Evolutionary conservation across 2,329 filamentous ascomycete genomes (phyloP).

Genomic region (Trichoderma sp.): DNA sequence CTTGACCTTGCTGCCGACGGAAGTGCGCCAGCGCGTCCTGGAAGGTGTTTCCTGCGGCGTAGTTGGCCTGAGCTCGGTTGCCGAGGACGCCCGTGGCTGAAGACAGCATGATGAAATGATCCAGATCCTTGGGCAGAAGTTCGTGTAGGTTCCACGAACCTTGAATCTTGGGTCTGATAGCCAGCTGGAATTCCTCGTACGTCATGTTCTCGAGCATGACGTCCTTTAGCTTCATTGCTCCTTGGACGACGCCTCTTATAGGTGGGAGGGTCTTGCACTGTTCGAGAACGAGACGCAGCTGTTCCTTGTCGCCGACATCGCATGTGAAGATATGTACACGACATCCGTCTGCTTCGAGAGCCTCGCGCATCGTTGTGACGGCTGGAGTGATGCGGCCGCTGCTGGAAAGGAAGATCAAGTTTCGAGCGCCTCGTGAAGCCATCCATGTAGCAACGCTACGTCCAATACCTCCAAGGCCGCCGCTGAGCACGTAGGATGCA

Average conservation of each 20-base stretch:
- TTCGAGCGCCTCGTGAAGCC: conserved; percentile 27
- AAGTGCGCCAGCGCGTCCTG: conserved; percentile 28
- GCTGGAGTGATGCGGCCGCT: conserved; percentile 24
- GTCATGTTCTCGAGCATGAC: conserved; percentile 26
- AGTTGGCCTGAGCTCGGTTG: conserved; percentile 38
- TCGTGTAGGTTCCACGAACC: conserved; percentile 34
- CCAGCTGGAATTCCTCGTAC: conserved; percentile 31
- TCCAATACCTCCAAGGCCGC: conserved; percentile 27
- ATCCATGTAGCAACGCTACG: conserved; percentile 24
- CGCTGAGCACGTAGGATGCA: conserved; percentile 26
- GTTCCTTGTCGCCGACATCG: conserved; percentile 22
- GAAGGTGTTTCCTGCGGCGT: conserved; percentile 35
- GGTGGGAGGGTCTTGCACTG: conserved; percentile 23
- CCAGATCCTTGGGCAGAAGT: conserved; percentile 34
- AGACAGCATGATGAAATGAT: conserved; percentile 39
- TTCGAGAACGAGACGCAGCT: conserved; percentile 3
- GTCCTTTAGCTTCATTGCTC: conserved; percentile 22
- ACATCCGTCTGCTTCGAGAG: conserved; percentile 18
- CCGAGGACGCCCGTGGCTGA: conserved; percentile 36
- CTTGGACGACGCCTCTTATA: conserved; percentile 27
- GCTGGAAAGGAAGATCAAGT: conserved; percentile 32
- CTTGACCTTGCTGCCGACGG: conserved; percentile 11
- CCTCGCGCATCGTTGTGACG: conserved; percentile 23
- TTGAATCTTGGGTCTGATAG: conserved; percentile 33
- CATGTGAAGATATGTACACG: conserved; percentile 21